Evolutionary conservation across 1,284 basidiomycete species (phyloP).

Genomic region (Trichosporon sp.): DNA sequence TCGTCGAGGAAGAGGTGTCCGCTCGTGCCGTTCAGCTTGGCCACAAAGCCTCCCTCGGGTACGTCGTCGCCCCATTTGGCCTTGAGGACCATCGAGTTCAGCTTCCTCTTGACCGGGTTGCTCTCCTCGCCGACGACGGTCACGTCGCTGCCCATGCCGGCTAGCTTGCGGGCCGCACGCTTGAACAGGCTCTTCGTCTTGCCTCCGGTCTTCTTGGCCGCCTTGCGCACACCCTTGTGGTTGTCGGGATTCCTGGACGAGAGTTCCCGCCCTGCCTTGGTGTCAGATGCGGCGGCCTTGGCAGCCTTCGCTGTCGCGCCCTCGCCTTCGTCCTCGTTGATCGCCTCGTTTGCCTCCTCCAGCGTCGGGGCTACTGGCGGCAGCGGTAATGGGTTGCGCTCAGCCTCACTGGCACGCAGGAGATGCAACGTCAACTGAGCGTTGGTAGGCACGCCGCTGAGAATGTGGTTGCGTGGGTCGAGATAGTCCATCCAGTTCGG

Average conservation of each 20-base stretch:
- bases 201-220: constrained; percentile 25
- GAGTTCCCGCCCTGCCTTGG: no score
- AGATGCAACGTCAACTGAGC: constrained; percentile 56
- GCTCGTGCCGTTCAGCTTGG: neutral
- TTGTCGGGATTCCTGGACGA: no score
- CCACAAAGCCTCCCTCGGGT: constrained; percentile 5
- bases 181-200: constrained; percentile 30
- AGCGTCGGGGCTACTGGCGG: constrained; percentile 44
- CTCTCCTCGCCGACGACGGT: constrained; percentile 5
- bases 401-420: constrained; percentile 52
- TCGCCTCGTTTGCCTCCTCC: constrained; percentile 32
- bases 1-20: constrained; percentile 12
- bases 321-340: constrained; percentile 33
- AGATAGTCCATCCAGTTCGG: constrained; percentile 51
- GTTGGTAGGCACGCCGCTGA: constrained; percentile 56
- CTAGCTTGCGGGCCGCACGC: constrained; percentile 1
- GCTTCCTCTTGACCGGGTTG: neutral
- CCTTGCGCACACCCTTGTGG: constrained; percentile 11
- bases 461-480: constrained; percentile 47
- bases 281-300: constrained; percentile 35
- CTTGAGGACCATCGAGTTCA: neutral
- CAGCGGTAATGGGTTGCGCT: constrained; percentile 39
- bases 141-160: constrained; percentile 8
- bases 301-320: constrained; percentile 17
- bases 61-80: constrained; percentile 11